Base-by-base conservation (phyloP, 495 filamentous ascomycete genomes). In the Penicillium mononematosum region DNA sequence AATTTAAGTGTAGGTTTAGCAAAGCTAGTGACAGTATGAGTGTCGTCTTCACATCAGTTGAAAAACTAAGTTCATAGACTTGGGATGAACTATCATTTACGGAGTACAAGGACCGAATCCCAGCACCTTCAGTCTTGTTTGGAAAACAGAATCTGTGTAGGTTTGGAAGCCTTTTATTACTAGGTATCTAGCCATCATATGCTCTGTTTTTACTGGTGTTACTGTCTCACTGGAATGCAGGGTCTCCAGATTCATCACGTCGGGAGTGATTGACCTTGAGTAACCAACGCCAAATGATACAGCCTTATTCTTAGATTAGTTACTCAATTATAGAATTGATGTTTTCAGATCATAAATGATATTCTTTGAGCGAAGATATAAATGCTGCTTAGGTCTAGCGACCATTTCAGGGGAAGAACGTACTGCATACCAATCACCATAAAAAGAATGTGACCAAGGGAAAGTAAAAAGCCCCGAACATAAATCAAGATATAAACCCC, bases 211-310 rank as follows among this genome's bases (percentile, higher is more conserved):
- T 39, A 41, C n/a, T 4, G 36, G 42, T 24, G 36, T 52, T 52
- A 17, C 50, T 36, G 19, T 54, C 6, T 10, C 51, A 16, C 38
- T n/a, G 51, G 51, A 54, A 54, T 54, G 51, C 5, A 54, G 51
- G 51, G 41, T 22, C 16, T 19, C 7, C 19, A n/a, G 24, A 44
- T 45, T n/a, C n/a, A n/a, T 22, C 24, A 45, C 3, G 14, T 54
- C 14, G 11, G 17, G 11, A 20, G 41, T 54, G 41, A 52, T 52
- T 24, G 24, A 22, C 36, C 24, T 42, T 8, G 8, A 22, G n/a
- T 31, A 9, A 17, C 36, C 1, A 39, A 17, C 36, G 1, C n/a
- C 16, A 8, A 16, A 9, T 39, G 16, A 17, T 39, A 39, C 36
- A 17, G 16, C 16, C 36, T 17, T 39, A n/a, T 39, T 7, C n/a